Base-by-base conservation (phyloP, 2,329 filamentous ascomycete genomes). In the Exophiala aquamarina region DNA sequence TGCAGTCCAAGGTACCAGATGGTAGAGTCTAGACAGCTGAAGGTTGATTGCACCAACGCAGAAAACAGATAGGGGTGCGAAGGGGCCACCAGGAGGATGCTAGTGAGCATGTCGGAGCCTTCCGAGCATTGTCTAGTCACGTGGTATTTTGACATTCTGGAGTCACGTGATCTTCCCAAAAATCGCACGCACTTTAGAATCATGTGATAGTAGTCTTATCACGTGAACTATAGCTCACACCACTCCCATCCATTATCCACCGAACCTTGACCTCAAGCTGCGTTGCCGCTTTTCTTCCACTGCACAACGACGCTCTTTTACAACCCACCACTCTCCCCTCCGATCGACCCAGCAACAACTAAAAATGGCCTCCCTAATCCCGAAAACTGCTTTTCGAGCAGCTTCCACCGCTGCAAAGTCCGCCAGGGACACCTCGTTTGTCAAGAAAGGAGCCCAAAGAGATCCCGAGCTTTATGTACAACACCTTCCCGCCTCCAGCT, bases 381-480 rank as follows among this genome's bases (percentile, higher is more conserved):
- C 29, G 10, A 39, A 18, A 33, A 20, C 13, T 11, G 20, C 23
- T 14, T 32, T 19, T 17, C 29, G 29, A 20, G 46, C 45, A 37
- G 47, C 48, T 29, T 31, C 41, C 7, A 38, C 44, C 20, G 65
- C 67, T 54, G 68, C 66, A 54, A 71, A 70, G 61, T 66, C 71
- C 39, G 72, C 76, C 55, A 71, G 76, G 58, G 66, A 71, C 49
- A 58, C 49, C 15, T 60, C 70, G 54, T 57, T 50, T 60, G 58
- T 67, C 58, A 77, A 80, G 65, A 76, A 81, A 66, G 84, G 78
- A 60, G 81, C 83, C 47, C 83, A 80, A 74, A 75, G 75, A 67
- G 84, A 89, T 68, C 85, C 85, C 49, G 85, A 89, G 74, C 83
- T 88, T 66, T 87, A 85, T 67, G 84, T 88, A 80, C 59, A 80